Percentiles rank a stretch among this genome's conserved stretches.
phyloP scores from a whole-genome alignment of 202 grass and related monocot species.

The Alloteropsis angusta region DNA sequence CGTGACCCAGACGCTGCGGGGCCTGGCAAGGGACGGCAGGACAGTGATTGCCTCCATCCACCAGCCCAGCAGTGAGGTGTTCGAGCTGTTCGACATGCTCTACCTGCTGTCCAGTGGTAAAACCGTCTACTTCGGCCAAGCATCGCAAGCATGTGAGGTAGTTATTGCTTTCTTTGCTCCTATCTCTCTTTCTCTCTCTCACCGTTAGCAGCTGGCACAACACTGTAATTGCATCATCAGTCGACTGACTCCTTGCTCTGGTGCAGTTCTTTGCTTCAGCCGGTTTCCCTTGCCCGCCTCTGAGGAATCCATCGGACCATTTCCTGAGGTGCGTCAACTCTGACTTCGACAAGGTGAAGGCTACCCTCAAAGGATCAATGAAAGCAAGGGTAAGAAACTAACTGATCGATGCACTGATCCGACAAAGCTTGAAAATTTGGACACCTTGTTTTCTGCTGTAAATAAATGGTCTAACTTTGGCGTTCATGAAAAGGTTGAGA shows the following conservation, averaged over 20 bases:
- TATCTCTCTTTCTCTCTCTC: too few species aligned
- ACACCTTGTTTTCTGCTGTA: neutral
- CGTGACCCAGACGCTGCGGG: slow-evolving; percentile 79
- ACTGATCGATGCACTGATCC: neutral
- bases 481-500: slow-evolving; percentile 45
- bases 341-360: slow-evolving; percentile 96
- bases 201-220: neutral
- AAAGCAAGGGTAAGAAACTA: slow-evolving; percentile 56
- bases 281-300: slow-evolving; percentile 76
- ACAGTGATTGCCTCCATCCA: slow-evolving; percentile 88
- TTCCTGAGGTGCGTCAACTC: slow-evolving; percentile 92
- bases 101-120: slow-evolving; percentile 87
- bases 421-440: neutral
- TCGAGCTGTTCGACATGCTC: slow-evolving; percentile 85
- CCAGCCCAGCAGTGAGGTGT: slow-evolving; percentile 95
- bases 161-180: neutral
- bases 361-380: slow-evolving; percentile 82
- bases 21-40: slow-evolving; percentile 79
- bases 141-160: slow-evolving; percentile 73
- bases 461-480: neutral
- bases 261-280: slow-evolving; percentile 75
- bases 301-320: slow-evolving; percentile 89
- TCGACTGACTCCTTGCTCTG: neutral
- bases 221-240: neutral
- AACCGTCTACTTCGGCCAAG: slow-evolving; percentile 79